Evolutionary conservation across 441 rosid species (phyloP).

Genomic region (Gossypium lobatum): DNA sequence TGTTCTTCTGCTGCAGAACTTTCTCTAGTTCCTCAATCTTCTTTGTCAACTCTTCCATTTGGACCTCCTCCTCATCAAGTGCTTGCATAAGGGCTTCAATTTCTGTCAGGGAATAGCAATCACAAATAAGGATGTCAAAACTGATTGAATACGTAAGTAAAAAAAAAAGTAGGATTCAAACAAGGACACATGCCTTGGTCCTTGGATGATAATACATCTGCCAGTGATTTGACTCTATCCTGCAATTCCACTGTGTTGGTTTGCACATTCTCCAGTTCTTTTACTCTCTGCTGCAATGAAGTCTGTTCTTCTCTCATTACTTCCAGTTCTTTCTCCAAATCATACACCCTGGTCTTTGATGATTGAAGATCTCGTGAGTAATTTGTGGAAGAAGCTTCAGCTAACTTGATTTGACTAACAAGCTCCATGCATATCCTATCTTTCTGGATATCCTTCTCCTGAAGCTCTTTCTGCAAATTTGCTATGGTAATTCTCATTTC

Average conservation of each 20-base stretch:
- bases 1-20: constrained; percentile 57
- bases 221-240: constrained; percentile 51
- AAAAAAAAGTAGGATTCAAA: constrained; percentile 9
- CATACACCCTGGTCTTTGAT: constrained; percentile 41
- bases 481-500: constrained; percentile 68
- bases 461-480: constrained; percentile 85
- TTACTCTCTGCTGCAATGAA: constrained; percentile 49
- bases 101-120: constrained; percentile 45
- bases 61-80: constrained; percentile 95
- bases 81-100: constrained; percentile 98
- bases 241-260: constrained; percentile 42
- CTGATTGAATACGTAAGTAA: neutral
- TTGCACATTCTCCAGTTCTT: constrained; percentile 63
- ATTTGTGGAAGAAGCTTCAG: constrained; percentile 67
- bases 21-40: constrained; percentile 61
- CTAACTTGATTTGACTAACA: constrained; percentile 88
- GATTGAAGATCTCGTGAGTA: constrained; percentile 69
- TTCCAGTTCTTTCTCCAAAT: constrained; percentile 59
- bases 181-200: constrained; percentile 65
- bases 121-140: constrained; percentile 9
- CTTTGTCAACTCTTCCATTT: constrained; percentile 79
- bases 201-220: constrained; percentile 61
- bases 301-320: constrained; percentile 43
- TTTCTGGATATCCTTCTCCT: constrained; percentile 85
- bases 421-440: constrained; percentile 86